Percentiles rank a stretch among this genome's conserved stretches.
Evolutionary conservation across 768 basidiomycete species (phyloP).

Genomic region (Leccinum fibrillosum): DNA sequence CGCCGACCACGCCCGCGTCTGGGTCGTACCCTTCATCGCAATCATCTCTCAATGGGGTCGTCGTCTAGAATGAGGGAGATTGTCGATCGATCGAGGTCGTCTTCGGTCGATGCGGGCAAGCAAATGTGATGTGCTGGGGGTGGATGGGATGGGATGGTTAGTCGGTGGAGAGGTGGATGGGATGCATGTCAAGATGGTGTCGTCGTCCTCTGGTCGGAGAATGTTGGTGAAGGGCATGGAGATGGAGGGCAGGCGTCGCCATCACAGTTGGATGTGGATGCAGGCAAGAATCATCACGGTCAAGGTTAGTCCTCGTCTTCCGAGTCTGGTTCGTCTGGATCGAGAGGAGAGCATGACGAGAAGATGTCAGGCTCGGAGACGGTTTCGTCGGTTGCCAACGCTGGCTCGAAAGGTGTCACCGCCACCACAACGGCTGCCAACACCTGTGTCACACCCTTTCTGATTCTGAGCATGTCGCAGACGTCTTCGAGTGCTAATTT

Average conservation of each 20-base stretch:
- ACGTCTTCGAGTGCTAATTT: background rate
- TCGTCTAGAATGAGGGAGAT: too few species aligned
- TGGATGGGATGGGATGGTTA: too few species aligned
- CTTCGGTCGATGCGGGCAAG: too few species aligned
- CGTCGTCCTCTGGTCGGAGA: background rate
- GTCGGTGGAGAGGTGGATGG: too few species aligned
- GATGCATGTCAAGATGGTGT: too few species aligned
- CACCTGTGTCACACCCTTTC: conserved; percentile 13
- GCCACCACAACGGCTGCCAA: background rate
- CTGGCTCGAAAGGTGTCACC: background rate
- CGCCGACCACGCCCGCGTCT: conserved; percentile 6
- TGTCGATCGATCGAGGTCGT: too few species aligned
- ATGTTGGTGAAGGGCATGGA: background rate
- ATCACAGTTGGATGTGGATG: too few species aligned
- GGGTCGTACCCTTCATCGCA: conserved; percentile 9
- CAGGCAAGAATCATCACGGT: background rate
- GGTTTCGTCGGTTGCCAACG: background rate
- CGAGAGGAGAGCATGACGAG: background rate
- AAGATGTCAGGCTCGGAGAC: background rate
- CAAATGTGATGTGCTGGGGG: too few species aligned
- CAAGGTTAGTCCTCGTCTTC: background rate
- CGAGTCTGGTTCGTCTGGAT: background rate
- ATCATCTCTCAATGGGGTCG: background rate
- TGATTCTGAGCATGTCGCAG: conserved; percentile 18
- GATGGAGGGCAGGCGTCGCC: background rate